These are phyloP conservation scores for Xylaria cubensis DNA, from an alignment of 495 filamentous ascomycete genomes.

Conservation along the genomic window DNA sequence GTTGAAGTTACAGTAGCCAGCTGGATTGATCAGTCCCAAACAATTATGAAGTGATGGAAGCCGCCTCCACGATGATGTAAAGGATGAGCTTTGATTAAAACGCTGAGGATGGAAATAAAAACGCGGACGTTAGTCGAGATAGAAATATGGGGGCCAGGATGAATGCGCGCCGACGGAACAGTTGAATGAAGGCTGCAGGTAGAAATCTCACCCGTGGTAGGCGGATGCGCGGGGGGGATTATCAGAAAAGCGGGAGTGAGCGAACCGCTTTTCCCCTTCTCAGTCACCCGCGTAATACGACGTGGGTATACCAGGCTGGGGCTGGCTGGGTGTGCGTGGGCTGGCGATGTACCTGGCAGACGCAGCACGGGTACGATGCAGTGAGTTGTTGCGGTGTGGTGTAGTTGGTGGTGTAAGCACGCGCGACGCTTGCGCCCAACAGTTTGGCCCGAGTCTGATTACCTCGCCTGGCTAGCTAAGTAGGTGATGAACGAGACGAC, in stretches of 20 bases:
- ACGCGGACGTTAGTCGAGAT: conserved; percentile 23
- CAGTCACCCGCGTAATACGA: conserved; percentile 43
- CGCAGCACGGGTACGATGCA: conserved; percentile 35
- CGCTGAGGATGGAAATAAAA: conserved; percentile 8
- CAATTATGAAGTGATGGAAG: not conserved
- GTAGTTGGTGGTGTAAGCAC: conserved; percentile 30
- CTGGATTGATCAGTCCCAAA: conserved; percentile 1
- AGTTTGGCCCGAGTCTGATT: conserved; percentile 24
- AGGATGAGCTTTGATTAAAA: not conserved
- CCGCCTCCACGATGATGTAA: not conserved
- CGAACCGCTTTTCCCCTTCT: conserved; percentile 40
- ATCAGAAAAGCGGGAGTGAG: conserved; percentile 40
- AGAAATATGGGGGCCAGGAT: conserved; percentile 23
- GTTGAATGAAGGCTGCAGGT: conserved; percentile 21
- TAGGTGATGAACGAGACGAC: conserved; percentile 19
- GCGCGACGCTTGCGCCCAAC: conserved; percentile 28
- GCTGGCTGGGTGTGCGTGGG: conserved; percentile 32
- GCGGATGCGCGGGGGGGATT: conserved; percentile 41
- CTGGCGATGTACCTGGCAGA: conserved; percentile 31
- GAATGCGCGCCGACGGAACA: conserved; percentile 35
- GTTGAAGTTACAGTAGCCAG: conserved; percentile 8
- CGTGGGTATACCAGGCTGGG: conserved; percentile 36
- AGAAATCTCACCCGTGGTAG: conserved; percentile 33
- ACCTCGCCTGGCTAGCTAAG: conserved; percentile 22
- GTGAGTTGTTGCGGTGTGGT: conserved; percentile 35